Base-by-base conservation (phyloP, 192 early-diverging fungal species). In the Coemansia sp. region DNA sequence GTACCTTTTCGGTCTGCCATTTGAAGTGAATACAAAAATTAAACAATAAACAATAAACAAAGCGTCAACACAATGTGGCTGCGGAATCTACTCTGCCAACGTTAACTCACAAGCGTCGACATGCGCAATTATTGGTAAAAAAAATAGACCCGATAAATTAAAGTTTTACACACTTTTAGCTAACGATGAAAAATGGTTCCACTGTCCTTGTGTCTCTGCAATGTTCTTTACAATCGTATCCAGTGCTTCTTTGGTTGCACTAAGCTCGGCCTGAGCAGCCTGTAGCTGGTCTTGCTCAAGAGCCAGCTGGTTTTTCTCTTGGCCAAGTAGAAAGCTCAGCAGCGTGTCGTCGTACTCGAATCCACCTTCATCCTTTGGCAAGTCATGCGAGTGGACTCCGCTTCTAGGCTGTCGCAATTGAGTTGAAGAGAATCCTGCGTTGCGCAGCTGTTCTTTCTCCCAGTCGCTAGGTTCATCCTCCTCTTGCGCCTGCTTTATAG, bases 391-490 rank as follows among this genome's bases (percentile, higher is more conserved):
- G 6, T 17, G 54, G 6, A 6, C 31, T 34, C 54, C 31, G 31
- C 2, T 34, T 33, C n/a, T 35, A n/a, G 54, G 4, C 6, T 57
- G 54, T 24, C 31, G 54, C 31, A 33, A 33, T 16, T 7, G 31
- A 2, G 54, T 16, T 35, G 68, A 37, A 1, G 74, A 29, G 3
- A 81, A 39, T 4, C 79, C 79, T 1, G 79, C 79, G 37, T 65
- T 81, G 50, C 74, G 79, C 21, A 81, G 44, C 63, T 81, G 79
- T 35, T 63, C 74, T 35, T 66, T 67, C 36, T 81, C 79, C 79
- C 79, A 81, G 24, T 81, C 79, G 66, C 74, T 77, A 13, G 72
- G 39, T 48, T 77, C 74, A 40, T 63, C 67, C 11, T 68, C 74
- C 11, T 66, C 70, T 33, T 80, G 73, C 17, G 71, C 71, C 3